Evolutionary conservation across 352 stramenopile species (phyloP).

Genomic region (Globisporangium cylindrosporum): DNA sequence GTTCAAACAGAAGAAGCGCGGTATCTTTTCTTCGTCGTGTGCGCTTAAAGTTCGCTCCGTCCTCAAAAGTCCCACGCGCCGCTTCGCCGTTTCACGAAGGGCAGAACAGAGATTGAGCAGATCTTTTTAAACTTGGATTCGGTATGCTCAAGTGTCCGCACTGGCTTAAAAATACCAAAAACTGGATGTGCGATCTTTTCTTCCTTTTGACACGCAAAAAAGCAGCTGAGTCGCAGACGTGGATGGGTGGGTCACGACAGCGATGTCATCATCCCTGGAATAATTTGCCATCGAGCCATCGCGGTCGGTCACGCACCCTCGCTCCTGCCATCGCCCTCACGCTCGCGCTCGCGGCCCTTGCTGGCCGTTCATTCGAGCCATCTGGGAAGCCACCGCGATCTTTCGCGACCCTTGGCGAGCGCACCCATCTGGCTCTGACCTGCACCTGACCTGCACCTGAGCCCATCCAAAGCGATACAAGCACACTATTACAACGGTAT

Average conservation of each 20-base stretch:
- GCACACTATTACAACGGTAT: not conserved
- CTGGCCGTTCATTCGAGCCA: conserved; percentile 2
- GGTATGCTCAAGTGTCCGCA: conserved; percentile 5
- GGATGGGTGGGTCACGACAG: not conserved
- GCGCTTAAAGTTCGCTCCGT: conserved; percentile 9
- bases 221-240: conserved; percentile 10
- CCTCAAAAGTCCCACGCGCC: conserved; percentile 18
- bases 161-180: not conserved
- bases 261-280: conserved; percentile 16
- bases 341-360: not conserved
- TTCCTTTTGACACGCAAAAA: conserved; percentile 6
- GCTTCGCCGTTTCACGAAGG: conserved; percentile 7
- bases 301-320: not conserved
- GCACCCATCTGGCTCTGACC: conserved; percentile 1
- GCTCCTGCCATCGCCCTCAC: not conserved
- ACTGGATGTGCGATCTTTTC: not conserved
- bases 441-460: not conserved
- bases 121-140: not conserved
- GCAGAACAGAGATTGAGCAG: conserved; percentile 5
- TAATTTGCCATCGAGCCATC: conserved; percentile 1
- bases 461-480: not conserved
- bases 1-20: not conserved
- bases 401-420: conserved; percentile 8
- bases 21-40: not conserved
- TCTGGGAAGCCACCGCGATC: not conserved